A percentile compares a stretch with the other conserved stretches of the same genome.
Conservation (phyloP, 768 basidiomycete genomes). For the Rhizopogon roseolus region DNA sequence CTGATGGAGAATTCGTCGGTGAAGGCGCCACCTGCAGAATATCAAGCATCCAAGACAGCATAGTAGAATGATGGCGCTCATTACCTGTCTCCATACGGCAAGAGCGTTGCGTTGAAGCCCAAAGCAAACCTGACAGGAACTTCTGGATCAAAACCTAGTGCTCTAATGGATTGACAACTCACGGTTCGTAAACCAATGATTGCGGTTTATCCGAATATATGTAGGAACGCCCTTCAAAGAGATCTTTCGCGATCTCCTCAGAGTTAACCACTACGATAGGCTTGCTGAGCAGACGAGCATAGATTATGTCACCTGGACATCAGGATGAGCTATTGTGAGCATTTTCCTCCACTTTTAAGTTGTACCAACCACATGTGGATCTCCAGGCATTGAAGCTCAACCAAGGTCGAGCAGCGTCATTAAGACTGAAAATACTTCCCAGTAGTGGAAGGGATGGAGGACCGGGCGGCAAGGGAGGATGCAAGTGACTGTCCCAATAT, state of each 20-base stretch:
- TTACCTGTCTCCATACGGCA: neutral
- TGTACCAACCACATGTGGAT: slow-evolving; percentile 6
- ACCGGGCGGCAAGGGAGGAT: slow-evolving; percentile 10
- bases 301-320: slow-evolving; percentile 24
- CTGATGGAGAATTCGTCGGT: neutral
- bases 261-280: slow-evolving; percentile 30
- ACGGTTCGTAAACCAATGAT: neutral
- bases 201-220: slow-evolving; percentile 32
- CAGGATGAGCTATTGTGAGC: neutral
- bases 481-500: no score
- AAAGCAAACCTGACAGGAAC: neutral
- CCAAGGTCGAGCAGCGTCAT: slow-evolving; percentile 7
- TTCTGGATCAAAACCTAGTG: neutral
- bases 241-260: slow-evolving; percentile 22
- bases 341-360: neutral
- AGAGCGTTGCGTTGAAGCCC: neutral
- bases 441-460: slow-evolving; percentile 10
- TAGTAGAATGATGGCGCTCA: no score
- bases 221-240: slow-evolving; percentile 32
- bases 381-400: slow-evolving; percentile 12
- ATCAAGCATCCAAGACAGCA: no score
- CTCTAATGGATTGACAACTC: neutral
- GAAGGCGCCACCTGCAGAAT: neutral
- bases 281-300: slow-evolving; percentile 21
- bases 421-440: slow-evolving; percentile 12